Base-by-base conservation (phyloP, 2,329 filamentous ascomycete genomes). In the Scleromitrula shiraiana region DNA sequence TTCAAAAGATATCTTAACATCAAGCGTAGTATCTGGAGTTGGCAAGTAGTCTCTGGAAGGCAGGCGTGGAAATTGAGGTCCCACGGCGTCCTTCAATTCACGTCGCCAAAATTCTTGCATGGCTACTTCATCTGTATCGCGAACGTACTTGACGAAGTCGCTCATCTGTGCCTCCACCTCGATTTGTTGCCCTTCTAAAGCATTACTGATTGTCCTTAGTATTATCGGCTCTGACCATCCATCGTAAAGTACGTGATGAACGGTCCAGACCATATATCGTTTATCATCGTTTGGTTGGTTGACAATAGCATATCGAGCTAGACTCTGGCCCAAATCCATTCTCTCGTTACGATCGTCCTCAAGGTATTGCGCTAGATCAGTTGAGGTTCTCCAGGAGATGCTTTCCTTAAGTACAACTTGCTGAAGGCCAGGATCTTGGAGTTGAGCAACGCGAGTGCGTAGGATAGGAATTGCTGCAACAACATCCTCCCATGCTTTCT, bases 171-270 rank as follows among this genome's bases (percentile, higher is more conserved):
- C 57, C n/a, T 59, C 53, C 2, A 59, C 54, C 1, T 54, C 48
- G 7, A 60, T 58, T 0, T 61, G 40, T 4, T 55, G 26, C 3
- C 41, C 40, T 15, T 55, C 37, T 19, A 56, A 57, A 8, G 58
- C 57, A 14, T 52, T 51, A 10, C 54, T 55, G 22, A 65, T 32
- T 20, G 55, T 36, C 59, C 53, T 24, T 58, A 67, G 42, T 4
- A 68, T 53, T 22, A 64, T 27, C 3, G 63, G 58, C 48, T 62
- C 55, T 0, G 69, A 71, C 75, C 75, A 78, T 20, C 76, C 76
- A 43, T 80, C 76, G 50, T 79, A 80, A 0, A 78, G 58, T 4
- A 70, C 72, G 53, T 79, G 76, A 53, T 79, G 76, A 63, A 76
- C 72, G 1, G 73, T 74, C 52, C 75, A 62, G n/a, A 78, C 69